Conservation (phyloP, 2,329 filamentous ascomycete species). For the Monosporascus ibericus region DNA sequence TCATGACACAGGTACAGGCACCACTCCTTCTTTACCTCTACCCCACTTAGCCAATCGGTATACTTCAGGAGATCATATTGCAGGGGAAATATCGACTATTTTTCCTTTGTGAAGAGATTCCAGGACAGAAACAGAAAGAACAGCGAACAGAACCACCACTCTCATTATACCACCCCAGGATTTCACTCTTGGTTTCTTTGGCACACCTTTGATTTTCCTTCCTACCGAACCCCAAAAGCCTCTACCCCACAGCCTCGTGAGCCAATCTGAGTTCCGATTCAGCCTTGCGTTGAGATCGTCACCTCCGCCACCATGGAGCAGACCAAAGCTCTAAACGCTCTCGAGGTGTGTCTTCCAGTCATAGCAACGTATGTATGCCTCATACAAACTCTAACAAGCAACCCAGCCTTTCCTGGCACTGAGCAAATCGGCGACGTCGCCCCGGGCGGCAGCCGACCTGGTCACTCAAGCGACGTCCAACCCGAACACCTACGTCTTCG, state of each 20-base stretch:
- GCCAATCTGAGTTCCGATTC: neutral
- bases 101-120: too few species aligned
- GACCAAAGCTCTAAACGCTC: conserved; percentile 57
- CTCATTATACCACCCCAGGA: too few species aligned
- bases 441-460: conserved; percentile 78
- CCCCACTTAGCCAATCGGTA: too few species aligned
- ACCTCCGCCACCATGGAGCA: conserved; percentile 59
- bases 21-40: too few species aligned
- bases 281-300: conserved; percentile 5
- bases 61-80: too few species aligned
- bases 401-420: conserved; percentile 81
- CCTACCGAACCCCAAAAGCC: neutral
- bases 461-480: conserved; percentile 84
- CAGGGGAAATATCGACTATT: too few species aligned
- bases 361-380: neutral
- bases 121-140: too few species aligned
- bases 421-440: conserved; percentile 76
- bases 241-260: conserved; percentile 5
- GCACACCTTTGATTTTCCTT: too few species aligned
- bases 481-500: conserved; percentile 85
- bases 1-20: conserved; percentile 15
- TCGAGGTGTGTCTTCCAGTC: conserved; percentile 43
- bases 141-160: too few species aligned
- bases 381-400: neutral
- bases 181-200: too few species aligned